Evolutionary conservation across 2,329 filamentous ascomycete genomes (phyloP), one percentile per base, ranked within the genome.

Genomic region (Lachnellula willkommii): DNA sequence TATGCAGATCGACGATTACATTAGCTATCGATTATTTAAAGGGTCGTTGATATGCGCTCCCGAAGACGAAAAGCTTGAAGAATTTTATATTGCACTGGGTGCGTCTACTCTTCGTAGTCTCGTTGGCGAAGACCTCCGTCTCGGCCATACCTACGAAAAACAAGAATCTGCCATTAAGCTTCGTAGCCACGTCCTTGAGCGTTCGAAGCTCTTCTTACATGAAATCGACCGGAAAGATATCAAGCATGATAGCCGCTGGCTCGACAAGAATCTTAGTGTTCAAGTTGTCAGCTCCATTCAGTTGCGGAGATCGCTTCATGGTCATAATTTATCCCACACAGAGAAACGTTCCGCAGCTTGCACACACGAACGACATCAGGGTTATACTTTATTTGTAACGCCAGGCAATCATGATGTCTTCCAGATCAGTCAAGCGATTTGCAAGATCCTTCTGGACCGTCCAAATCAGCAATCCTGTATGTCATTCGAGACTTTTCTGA

Each of bases 381-480:
- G 81, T 15, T 87, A 82, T 69, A 80, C 84, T 4, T 74, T 97
- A n/a, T 95, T 87, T 67, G 84, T 97, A 39, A 86, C 65, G 26
- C 49, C 87, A 32, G 72, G 77, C 1, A 82, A 82, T 57, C 87
- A 84, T 32, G 91, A 97, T 68, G 83, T 95, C 68, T 97, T 95
- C 69, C 91, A 99, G 73, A 86, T 99, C 62, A 94, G 90, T 55
- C 88, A 92, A 65, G 90, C 90, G 26, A 79, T 99, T 47, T 90
- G 93, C 60, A 84, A 87, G 65, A 75, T 95, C 52, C 78, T 99
- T 39, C 77, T 99, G 48, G 83, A 83, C 52, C 83, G 90, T 22
- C 91, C 93, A 7, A 93, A 89, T 61, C 89, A 95, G 66, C 89
- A 95, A 68, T 91, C 93, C 2, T 90, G 90, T 53, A 81, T 96